Evolutionary conservation across 2,329 filamentous ascomycete genomes (phyloP), one percentile per base, ranked within the genome.

Genomic region (Cytospora piceae): DNA sequence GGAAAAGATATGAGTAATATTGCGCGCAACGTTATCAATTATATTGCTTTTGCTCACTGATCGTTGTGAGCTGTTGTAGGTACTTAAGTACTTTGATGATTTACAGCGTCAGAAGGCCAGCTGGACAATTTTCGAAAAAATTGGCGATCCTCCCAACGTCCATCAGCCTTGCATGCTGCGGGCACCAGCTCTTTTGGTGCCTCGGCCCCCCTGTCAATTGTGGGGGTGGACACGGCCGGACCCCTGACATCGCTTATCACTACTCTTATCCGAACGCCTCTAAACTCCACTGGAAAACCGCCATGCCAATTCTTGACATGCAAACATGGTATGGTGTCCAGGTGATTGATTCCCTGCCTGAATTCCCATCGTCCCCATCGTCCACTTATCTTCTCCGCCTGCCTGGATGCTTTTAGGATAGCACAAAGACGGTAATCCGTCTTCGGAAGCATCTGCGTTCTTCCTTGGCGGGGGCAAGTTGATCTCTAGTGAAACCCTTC

Each of bases 131-230:
- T 63, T 42, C 17, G 27, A 39, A 53, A 53, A 51, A 51, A 56
- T 56, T 65, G 63, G 42, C 55, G 58, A 58, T 58, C 63, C 53
- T 53, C 52, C 46, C 46, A 49, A 12, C 46, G 24, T 49, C 34
- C 63, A 52, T 68, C 66, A 68, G 66, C 66, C 66, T 68, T 65
- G 66, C 66, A 66, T 68, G 46, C 51, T 37, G 55, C 37, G 53
- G 51, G 34, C 27, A 7, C 52, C 24, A 54, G 57, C 51, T 39
- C 31, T 37, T 53, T 59, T 61, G 42, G 14, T 29, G 34, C 39
- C 60, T 55, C n/a, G 51, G 60, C 20, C 32, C 27, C 59, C 65
- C 61, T 57, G 64, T 58, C 39, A 51, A 54, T 4, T 39, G 24
- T 58, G 61, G 54, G 55, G 61, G 53, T 58, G 39, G 61, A 17